phyloP scores from a whole-genome alignment of 2,329 filamentous ascomycete species.

The Botrytis tulipae region DNA sequence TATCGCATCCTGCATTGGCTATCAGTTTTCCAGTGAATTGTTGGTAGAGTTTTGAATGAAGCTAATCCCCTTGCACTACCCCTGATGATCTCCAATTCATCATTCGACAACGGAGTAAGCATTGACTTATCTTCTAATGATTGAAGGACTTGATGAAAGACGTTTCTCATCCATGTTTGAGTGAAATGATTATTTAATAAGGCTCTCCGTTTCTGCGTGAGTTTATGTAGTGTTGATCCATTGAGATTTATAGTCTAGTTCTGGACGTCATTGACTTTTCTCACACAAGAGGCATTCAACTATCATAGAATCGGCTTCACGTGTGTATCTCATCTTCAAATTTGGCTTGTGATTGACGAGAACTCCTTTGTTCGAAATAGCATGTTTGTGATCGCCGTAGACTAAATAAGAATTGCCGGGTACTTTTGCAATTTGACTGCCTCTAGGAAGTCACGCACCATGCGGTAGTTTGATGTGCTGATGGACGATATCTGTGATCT shows the following conservation, averaged over 20 bases:
- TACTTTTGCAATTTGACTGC: background rate
- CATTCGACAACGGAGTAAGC: background rate
- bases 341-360: background rate
- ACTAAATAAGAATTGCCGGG: background rate
- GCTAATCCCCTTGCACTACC: background rate
- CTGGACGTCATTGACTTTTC: too few species aligned
- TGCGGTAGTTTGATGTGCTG: background rate
- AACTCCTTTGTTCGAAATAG: background rate
- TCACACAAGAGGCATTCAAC: too few species aligned
- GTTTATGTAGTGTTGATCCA: background rate
- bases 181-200: background rate
- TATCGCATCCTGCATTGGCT: background rate
- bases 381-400: background rate
- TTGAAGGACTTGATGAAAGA: background rate
- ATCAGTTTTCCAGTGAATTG: background rate
- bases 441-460: too few species aligned
- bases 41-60: background rate
- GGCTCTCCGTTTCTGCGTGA: background rate
- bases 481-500: too few species aligned
- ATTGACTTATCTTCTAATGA: background rate
- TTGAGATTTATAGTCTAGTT: background rate
- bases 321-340: background rate
- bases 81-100: background rate
- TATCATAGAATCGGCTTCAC: too few species aligned
- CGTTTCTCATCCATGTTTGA: background rate